A percentile compares a stretch with the other conserved stretches of the same genome.
phyloP scores from a whole-genome alignment of 306 rosid species.

The Geum urbanum region DNA sequence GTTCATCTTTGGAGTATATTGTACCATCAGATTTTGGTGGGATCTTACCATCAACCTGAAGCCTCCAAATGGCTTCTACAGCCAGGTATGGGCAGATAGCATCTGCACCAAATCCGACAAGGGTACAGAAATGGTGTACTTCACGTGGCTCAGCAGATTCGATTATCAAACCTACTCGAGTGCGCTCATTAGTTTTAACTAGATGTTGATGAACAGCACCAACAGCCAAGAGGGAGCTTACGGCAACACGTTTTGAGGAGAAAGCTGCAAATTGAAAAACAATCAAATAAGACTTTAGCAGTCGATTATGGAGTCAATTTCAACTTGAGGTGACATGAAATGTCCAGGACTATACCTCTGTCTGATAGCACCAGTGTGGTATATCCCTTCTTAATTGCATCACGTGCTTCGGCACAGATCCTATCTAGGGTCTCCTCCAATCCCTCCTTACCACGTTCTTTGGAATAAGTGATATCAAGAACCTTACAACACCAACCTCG shows the following conservation, averaged over 20 bases:
- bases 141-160: conserved; percentile 99
- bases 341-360: conserved; percentile 56
- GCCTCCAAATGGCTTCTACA: conserved; percentile 81
- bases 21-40: conserved; percentile 71
- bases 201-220: conserved; percentile 97
- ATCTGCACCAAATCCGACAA: conserved; percentile 96
- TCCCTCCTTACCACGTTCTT: conserved; percentile 65
- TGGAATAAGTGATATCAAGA: conserved; percentile 81
- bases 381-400: conserved; percentile 78
- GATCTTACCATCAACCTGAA: conserved; percentile 94
- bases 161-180: conserved; percentile 81
- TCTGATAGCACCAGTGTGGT: conserved; percentile 87
- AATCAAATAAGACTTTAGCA: background rate
- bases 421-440: conserved; percentile 82
- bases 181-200: conserved; percentile 85
- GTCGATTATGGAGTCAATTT: background rate
- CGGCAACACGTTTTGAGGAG: conserved; percentile 73
- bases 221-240: conserved; percentile 92
- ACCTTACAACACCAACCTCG: conserved; percentile 93
- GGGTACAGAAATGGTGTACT: conserved; percentile 96
- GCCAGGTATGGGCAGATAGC: conserved; percentile 93
- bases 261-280: conserved; percentile 50
- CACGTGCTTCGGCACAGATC: conserved; percentile 75
- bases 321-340: conserved; percentile 4
- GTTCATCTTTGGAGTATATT: conserved; percentile 62